Evolutionary conservation across 1,139 yeast genomes (phyloP).

Genomic region (Nematodospora anomalae): DNA sequence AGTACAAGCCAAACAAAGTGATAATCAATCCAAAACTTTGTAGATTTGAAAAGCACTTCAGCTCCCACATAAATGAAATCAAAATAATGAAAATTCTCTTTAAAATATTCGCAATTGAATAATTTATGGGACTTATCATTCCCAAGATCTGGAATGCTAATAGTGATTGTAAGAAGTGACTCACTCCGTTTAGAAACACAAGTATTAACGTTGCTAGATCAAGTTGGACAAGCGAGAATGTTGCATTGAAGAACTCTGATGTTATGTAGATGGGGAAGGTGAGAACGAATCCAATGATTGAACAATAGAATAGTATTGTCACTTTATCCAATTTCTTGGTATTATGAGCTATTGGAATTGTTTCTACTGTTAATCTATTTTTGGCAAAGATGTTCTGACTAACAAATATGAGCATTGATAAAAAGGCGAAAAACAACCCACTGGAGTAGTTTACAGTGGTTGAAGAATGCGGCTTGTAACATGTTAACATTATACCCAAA

Average conservation of each 20-base stretch:
- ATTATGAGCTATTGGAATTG: conserved; percentile 8
- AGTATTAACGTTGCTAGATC: conserved; percentile 32
- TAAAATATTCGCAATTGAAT: conserved; percentile 85
- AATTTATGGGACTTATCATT: conserved; percentile 80
- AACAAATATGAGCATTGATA: conserved; percentile 85
- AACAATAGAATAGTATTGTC: conserved; percentile 81
- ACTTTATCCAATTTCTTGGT: conserved; percentile 68
- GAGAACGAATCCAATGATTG: conserved; percentile 72
- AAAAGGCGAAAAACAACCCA: conserved; percentile 74
- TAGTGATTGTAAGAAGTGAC: conserved; percentile 84
- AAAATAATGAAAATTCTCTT: conserved; percentile 84
- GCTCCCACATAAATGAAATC: conserved; percentile 77
- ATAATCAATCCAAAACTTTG: conserved; percentile 72
- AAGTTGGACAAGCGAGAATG: conserved; percentile 36
- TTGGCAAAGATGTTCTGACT: conserved; percentile 91
- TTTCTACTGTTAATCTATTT: conserved; percentile 59
- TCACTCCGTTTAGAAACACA: conserved; percentile 62
- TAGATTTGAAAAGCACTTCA: conserved; percentile 32
- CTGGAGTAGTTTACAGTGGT: conserved; percentile 30
- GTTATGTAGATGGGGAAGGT: conserved; percentile 77
- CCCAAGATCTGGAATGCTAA: conserved; percentile 90
- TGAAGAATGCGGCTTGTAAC: conserved; percentile 45
- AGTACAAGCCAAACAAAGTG: conserved; percentile 64
- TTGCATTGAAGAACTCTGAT: conserved; percentile 49
- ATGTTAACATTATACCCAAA: conserved; percentile 81